These are phyloP conservation scores for Tremella yokohamensis DNA, from an alignment of 768 basidiomycete species.

Conservation along the genomic window DNA sequence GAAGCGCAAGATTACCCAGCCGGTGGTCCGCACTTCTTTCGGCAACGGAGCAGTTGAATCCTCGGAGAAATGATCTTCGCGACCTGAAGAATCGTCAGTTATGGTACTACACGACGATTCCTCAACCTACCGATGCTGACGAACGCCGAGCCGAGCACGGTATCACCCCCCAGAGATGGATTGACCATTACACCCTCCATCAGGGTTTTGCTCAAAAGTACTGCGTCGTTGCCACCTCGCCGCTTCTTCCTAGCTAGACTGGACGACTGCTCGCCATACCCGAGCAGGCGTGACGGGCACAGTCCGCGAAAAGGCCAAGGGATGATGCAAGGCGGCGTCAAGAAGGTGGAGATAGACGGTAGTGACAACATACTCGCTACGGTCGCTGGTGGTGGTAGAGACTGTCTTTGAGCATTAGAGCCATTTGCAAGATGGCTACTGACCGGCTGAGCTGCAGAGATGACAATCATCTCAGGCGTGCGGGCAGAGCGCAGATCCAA, in stretches of 20 bases:
- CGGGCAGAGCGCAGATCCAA: constrained; percentile 35
- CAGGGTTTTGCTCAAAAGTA: constrained; percentile 35
- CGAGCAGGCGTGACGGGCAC: constrained; percentile 37
- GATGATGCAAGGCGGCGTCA: constrained; percentile 35
- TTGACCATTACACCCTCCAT: constrained; percentile 42
- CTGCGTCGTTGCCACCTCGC: constrained; percentile 34
- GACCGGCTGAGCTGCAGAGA: constrained; percentile 41
- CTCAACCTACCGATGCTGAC: constrained; percentile 42
- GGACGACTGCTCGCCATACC: constrained; percentile 13
- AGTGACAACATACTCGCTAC: constrained; percentile 18
- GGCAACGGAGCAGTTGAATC: constrained; percentile 12
- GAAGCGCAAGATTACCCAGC: constrained; percentile 49
- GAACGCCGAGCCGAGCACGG: constrained; percentile 29
- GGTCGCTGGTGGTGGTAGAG: constrained; percentile 39
- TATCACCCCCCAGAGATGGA: constrained; percentile 18
- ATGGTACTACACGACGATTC: neutral
- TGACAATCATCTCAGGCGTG: constrained; percentile 22
- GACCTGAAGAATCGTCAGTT: constrained; percentile 17
- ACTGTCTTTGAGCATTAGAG: constrained; percentile 15
- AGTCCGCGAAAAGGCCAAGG: constrained; percentile 39
- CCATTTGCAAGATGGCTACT: neutral
- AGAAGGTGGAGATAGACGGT: constrained; percentile 17
- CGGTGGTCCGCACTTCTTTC: constrained; percentile 47
- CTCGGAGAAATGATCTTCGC: constrained; percentile 39
- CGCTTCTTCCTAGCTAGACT: constrained; percentile 18